A percentile compares a stretch with the other conserved stretches of the same genome.
phyloP scores from a whole-genome alignment of 768 basidiomycete genomes.

The Termitomyces sp. region DNA sequence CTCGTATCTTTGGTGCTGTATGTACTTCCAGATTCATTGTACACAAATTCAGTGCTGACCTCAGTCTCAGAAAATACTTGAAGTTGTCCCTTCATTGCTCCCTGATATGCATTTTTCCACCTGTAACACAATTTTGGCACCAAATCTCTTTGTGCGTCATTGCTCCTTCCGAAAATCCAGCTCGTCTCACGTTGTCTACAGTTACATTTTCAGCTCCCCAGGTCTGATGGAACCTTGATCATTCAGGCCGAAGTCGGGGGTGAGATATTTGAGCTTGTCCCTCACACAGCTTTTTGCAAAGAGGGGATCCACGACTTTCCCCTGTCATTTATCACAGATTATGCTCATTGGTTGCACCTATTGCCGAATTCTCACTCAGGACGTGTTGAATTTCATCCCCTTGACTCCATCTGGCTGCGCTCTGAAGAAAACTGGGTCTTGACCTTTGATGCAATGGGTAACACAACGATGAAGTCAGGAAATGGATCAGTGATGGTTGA shows the following conservation, averaged over 20 bases:
- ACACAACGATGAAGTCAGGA: background rate
- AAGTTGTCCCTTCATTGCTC: background rate
- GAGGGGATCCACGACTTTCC: constrained; percentile 22
- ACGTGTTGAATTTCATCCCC: constrained; percentile 27
- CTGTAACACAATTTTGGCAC: background rate
- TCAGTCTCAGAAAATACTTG: background rate
- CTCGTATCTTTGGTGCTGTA: background rate
- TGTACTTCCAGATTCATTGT: background rate
- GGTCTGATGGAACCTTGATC: constrained; percentile 16
- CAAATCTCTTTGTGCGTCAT: background rate
- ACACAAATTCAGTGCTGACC: background rate
- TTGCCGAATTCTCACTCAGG: constrained; percentile 1
- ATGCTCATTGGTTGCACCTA: constrained; percentile 30
- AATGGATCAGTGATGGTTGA: background rate
- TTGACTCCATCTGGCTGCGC: constrained; percentile 21
- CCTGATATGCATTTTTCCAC: background rate
- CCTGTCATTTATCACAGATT: constrained; percentile 19
- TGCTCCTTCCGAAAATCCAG: background rate
- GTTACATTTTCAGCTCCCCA: constrained; percentile 26
- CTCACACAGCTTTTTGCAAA: constrained; percentile 16
- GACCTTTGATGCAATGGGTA: constrained; percentile 29
- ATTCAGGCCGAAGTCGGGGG: constrained; percentile 22
- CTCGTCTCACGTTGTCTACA: constrained; percentile 5
- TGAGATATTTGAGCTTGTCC: constrained; percentile 27
- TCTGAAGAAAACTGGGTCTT: constrained; percentile 3